Conservation (phyloP, 305 asterid species). For the Fraxinus nigra region DNA sequence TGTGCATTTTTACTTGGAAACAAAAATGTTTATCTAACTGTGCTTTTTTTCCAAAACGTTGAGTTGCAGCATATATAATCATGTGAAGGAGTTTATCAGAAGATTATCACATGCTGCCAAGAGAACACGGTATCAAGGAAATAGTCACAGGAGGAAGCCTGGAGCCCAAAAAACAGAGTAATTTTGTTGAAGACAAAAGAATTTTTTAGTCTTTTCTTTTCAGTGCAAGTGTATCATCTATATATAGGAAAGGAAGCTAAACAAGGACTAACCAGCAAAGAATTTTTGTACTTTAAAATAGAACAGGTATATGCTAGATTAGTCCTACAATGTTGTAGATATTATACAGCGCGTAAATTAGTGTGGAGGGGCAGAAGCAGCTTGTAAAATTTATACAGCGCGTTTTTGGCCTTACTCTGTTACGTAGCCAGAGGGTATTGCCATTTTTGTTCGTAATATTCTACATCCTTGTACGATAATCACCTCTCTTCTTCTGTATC, state of each 20-base stretch:
- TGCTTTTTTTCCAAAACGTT: not conserved
- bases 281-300: not conserved
- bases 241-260: slow-evolving; percentile 22
- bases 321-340: not conserved
- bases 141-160: slow-evolving; percentile 6
- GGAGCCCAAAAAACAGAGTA: slow-evolving; percentile 32
- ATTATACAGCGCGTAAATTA: not conserved
- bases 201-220: not conserved
- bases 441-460: not conserved
- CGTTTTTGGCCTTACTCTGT: not conserved
- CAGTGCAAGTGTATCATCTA: slow-evolving; percentile 12
- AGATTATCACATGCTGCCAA: slow-evolving; percentile 27
- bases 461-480: not conserved
- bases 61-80: slow-evolving; percentile 24
- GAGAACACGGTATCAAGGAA: slow-evolving; percentile 15
- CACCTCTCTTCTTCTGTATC: not conserved
- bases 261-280: not conserved
- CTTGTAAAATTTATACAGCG: not conserved
- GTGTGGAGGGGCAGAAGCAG: not conserved
- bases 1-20: not conserved
- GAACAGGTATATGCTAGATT: not conserved
- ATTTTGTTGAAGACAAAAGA: not conserved
- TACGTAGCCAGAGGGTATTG: not conserved
- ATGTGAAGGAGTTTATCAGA: slow-evolving; percentile 38
- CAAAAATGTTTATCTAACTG: not conserved